These are phyloP conservation scores for Cladosporium colombiae DNA, from an alignment of 2,329 filamentous ascomycete species.

Conservation along the genomic window DNA sequence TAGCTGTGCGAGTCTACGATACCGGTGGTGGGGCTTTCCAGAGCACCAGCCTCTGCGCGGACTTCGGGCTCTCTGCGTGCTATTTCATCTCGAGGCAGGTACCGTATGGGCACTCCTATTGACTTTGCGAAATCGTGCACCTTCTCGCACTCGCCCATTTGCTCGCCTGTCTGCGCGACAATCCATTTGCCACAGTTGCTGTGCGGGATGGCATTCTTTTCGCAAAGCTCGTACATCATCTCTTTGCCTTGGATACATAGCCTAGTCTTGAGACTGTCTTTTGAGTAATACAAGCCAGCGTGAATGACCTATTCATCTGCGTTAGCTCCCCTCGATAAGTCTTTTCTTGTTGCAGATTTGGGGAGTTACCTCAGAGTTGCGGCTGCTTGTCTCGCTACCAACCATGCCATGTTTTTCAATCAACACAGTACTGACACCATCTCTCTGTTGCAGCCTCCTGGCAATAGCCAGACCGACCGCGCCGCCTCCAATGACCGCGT, in stretches of 20 bases:
- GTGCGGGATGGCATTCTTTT: slow-evolving; percentile 65
- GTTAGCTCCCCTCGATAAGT: neutral
- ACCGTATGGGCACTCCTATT: slow-evolving; percentile 69
- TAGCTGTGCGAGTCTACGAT: slow-evolving; percentile 85
- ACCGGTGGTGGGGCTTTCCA: slow-evolving; percentile 84
- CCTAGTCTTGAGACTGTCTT: slow-evolving; percentile 72
- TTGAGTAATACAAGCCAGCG: slow-evolving; percentile 87
- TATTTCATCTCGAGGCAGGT: slow-evolving; percentile 66
- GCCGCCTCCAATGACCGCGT: slow-evolving; percentile 68
- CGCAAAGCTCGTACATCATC: slow-evolving; percentile 78
- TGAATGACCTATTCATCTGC: slow-evolving; percentile 72
- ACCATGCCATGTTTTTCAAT: slow-evolving; percentile 75
- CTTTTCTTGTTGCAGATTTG: neutral
- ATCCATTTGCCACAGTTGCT: slow-evolving; percentile 88
- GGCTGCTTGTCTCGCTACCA: slow-evolving; percentile 83
- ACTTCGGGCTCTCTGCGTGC: slow-evolving; percentile 71
- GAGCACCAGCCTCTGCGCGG: slow-evolving; percentile 66
- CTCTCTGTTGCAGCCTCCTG: slow-evolving; percentile 64
- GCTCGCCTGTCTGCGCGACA: slow-evolving; percentile 75
- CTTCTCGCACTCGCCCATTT: slow-evolving; percentile 64
- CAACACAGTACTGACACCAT: slow-evolving; percentile 68
- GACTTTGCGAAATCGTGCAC: slow-evolving; percentile 56
- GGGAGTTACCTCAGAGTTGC: slow-evolving; percentile 74
- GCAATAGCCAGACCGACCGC: slow-evolving; percentile 81
- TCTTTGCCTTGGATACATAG: slow-evolving; percentile 78